These are phyloP conservation scores for Clitoria ternatea DNA, from an alignment of 306 rosid genomes.

Conservation along the genomic window DNA sequence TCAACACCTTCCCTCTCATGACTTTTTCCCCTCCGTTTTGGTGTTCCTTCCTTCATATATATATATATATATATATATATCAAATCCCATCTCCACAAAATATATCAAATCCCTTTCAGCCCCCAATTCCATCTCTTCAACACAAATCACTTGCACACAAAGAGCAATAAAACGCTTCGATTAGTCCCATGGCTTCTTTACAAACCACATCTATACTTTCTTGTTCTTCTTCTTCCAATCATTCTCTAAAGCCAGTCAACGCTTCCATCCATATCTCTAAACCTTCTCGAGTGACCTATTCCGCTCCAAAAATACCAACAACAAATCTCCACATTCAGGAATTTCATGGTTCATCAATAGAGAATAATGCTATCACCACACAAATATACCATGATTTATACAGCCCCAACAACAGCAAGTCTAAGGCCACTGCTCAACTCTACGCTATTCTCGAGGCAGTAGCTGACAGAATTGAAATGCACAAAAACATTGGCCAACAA, in stretches of 20 bases:
- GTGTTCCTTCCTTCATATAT: too few species aligned
- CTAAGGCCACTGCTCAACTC: conserved; percentile 29
- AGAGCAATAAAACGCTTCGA: not conserved
- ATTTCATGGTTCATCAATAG: not conserved
- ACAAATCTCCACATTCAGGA: conserved; percentile 22
- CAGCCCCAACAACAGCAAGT: not conserved
- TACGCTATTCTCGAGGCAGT: conserved; percentile 48
- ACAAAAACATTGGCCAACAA: conserved; percentile 45
- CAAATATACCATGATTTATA: not conserved
- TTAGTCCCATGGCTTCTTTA: conserved; percentile 10
- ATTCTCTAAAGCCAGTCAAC: conserved; percentile 23
- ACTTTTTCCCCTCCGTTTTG: conserved; percentile 2
- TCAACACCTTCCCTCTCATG: conserved; percentile 4
- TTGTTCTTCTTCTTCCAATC: conserved; percentile 20
- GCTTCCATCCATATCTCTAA: conserved; percentile 43
- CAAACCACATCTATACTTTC: conserved; percentile 29
- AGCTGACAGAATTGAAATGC: conserved; percentile 56
- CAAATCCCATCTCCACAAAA: not conserved
- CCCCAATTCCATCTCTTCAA: not conserved
- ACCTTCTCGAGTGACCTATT: conserved; percentile 17
- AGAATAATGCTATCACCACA: not conserved
- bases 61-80: too few species aligned
- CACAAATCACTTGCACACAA: not conserved
- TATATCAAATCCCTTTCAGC: not conserved
- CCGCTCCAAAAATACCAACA: conserved; percentile 13